Conservation (phyloP, 2,329 filamentous ascomycete genomes). For the Apiospora aurea region DNA sequence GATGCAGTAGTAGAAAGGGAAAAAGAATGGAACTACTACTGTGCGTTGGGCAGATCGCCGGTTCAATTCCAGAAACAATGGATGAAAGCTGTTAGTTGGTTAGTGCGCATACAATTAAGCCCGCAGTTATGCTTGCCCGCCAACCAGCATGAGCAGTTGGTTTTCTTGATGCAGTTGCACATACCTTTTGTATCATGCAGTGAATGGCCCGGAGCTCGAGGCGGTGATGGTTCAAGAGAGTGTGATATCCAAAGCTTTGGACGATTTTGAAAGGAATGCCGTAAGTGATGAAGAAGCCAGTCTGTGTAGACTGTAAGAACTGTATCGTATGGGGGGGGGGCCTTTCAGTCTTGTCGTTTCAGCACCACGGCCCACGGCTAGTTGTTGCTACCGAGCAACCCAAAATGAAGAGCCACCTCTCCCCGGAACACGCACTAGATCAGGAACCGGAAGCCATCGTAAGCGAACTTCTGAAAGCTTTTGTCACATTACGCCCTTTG, state of each 20-base stretch:
- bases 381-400: conserved; percentile 17
- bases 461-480: not conserved
- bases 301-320: not conserved
- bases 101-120: not conserved
- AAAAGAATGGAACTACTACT: conserved; percentile 7
- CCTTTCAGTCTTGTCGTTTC: conserved; percentile 3
- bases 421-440: not conserved
- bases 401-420: conserved; percentile 17
- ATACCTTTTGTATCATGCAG: not conserved
- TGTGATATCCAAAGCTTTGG: not conserved
- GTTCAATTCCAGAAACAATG: not conserved
- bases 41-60: not conserved
- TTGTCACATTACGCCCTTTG: conserved; percentile 13
- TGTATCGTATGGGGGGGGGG: not conserved
- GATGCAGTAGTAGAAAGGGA: not conserved
- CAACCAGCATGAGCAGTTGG: not conserved
- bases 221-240: not conserved
- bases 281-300: not conserved
- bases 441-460: not conserved
- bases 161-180: conserved; percentile 1
- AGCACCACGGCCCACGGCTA: conserved; percentile 12
- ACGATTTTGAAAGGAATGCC: not conserved
- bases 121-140: not conserved
- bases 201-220: not conserved
- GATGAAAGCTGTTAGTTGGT: not conserved